Percentiles rank a stretch among this genome's conserved stretches.
Evolutionary conservation across 352 stramenopile species (phyloP).

Genomic region (Globisporangium abappressorium): DNA sequence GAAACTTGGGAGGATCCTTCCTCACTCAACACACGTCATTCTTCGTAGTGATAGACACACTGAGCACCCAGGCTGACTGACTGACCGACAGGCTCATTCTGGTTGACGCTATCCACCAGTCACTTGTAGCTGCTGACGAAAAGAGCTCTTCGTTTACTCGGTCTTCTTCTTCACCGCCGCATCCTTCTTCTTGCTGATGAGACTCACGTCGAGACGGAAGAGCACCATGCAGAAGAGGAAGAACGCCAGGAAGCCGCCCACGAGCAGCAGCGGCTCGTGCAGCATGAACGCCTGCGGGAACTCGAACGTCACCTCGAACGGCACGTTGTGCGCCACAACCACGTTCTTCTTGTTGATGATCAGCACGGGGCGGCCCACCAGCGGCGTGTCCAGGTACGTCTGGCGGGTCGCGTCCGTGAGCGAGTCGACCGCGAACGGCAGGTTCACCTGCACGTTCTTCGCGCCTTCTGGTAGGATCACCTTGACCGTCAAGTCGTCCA

Average conservation of each 20-base stretch:
- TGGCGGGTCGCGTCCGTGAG: conserved; percentile 60
- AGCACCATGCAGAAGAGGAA: conserved; percentile 85
- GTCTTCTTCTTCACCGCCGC: conserved; percentile 51
- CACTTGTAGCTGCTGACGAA: background rate
- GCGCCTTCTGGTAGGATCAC: conserved; percentile 83
- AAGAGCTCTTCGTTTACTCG: conserved; percentile 36
- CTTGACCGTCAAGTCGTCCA: conserved; percentile 87
- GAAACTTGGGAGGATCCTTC: background rate
- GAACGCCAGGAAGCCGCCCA: conserved; percentile 78
- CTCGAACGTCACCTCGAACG: conserved; percentile 85
- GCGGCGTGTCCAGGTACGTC: conserved; percentile 84
- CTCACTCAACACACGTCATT: background rate
- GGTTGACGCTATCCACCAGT: background rate
- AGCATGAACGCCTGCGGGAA: conserved; percentile 80
- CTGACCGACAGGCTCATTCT: background rate
- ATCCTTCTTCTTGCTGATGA: conserved; percentile 30
- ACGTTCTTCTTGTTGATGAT: conserved; percentile 85
- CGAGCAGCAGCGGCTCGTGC: conserved; percentile 83
- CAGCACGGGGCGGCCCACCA: conserved; percentile 75
- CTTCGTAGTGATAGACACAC: background rate
- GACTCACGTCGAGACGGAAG: conserved; percentile 82
- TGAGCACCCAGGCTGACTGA: background rate
- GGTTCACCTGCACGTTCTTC: conserved; percentile 72
- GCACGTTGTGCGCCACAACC: conserved; percentile 78
- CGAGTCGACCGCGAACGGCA: conserved; percentile 72